Conservation (phyloP, 352 stramenopile genomes). For the Sclerospora graminicola region DNA sequence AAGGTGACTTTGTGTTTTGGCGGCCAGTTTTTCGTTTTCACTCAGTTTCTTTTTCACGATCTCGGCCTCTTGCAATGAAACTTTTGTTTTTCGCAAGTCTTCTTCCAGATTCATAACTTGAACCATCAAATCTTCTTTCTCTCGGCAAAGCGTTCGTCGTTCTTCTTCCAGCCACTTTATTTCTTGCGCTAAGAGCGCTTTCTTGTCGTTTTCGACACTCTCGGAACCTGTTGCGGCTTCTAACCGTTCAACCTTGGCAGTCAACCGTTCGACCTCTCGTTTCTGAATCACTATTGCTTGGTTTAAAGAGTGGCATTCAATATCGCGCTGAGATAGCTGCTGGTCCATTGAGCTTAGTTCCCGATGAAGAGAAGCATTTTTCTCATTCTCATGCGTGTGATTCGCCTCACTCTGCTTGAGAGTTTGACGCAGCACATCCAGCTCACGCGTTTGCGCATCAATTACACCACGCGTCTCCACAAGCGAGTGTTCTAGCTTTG, state of each 20-base stretch:
- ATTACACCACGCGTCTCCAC: slow-evolving; percentile 27
- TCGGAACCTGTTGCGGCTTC: slow-evolving; percentile 6
- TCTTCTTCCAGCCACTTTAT: slow-evolving; percentile 72
- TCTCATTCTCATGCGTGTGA: slow-evolving; percentile 44
- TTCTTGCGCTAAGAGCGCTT: slow-evolving; percentile 38
- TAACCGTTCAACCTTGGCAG: slow-evolving; percentile 22
- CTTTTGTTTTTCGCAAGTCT: slow-evolving; percentile 33
- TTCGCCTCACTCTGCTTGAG: slow-evolving; percentile 51
- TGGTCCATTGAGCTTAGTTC: slow-evolving; percentile 68
- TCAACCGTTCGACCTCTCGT: slow-evolving; percentile 44
- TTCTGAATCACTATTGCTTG: slow-evolving; percentile 42
- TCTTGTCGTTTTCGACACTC: slow-evolving; percentile 3
- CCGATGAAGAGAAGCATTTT: slow-evolving; percentile 57
- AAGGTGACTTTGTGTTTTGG: slow-evolving; percentile 30
- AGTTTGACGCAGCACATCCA: slow-evolving; percentile 45
- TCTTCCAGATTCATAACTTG: slow-evolving; percentile 54
- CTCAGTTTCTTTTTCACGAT: slow-evolving; percentile 40
- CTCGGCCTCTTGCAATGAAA: slow-evolving; percentile 21
- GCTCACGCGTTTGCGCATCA: slow-evolving; percentile 32
- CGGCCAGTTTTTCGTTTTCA: slow-evolving; percentile 24
- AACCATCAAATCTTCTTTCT: slow-evolving; percentile 45
- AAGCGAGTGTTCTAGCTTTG: slow-evolving; percentile 35
- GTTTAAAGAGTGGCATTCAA: slow-evolving; percentile 57
- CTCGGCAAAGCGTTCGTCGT: slow-evolving; percentile 35
- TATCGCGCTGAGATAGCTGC: slow-evolving; percentile 49